A percentile compares a stretch with the other conserved stretches of the same genome.
phyloP scores from a whole-genome alignment of 805 yeast species.

The Wickerhamiella galacta region DNA sequence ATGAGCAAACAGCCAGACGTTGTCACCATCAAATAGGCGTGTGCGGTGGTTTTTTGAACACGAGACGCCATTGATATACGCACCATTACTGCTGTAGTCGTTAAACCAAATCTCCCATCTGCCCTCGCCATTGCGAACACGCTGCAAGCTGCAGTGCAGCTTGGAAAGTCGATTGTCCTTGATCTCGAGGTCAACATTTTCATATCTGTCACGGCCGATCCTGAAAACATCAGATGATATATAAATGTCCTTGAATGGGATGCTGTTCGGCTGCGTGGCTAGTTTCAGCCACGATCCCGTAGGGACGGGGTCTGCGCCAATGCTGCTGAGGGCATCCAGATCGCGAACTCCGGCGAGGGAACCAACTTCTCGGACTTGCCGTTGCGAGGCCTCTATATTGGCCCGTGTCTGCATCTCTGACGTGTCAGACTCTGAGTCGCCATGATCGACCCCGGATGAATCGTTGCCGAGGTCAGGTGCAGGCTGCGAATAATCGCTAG shows the following conservation, averaged over 20 bases:
- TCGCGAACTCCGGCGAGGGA: slow-evolving; percentile 19
- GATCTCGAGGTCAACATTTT: slow-evolving; percentile 34
- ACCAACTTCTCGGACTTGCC: too few relatives aligned
- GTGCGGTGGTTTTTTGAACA: not conserved
- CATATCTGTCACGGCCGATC: slow-evolving; percentile 44
- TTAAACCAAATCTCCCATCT: slow-evolving; percentile 63
- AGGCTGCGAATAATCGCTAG: too few relatives aligned
- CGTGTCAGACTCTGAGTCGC: slow-evolving; percentile 2
- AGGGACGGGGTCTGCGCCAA: slow-evolving; percentile 23
- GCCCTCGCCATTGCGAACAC: slow-evolving; percentile 13
- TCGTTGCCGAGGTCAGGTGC: slow-evolving; percentile 1
- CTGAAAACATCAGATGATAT: slow-evolving; percentile 54
- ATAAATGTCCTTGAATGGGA: slow-evolving; percentile 31
- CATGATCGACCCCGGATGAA: slow-evolving; percentile 1
- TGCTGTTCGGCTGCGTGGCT: slow-evolving; percentile 33
- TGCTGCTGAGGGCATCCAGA: slow-evolving; percentile 16
- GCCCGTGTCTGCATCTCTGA: not conserved
- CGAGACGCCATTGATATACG: slow-evolving; percentile 44
- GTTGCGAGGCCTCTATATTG: slow-evolving; percentile 9
- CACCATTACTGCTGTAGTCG: slow-evolving; percentile 66
- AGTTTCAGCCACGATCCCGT: slow-evolving; percentile 49
- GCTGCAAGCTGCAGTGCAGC: slow-evolving; percentile 55
- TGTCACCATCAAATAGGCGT: slow-evolving; percentile 2
- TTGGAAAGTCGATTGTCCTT: slow-evolving; percentile 65
- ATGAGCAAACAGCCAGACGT: not conserved